A percentile compares a stretch with the other conserved stretches of the same genome.
Conservation (phyloP, 768 basidiomycete genomes). For the Kockovaella imperatae region DNA sequence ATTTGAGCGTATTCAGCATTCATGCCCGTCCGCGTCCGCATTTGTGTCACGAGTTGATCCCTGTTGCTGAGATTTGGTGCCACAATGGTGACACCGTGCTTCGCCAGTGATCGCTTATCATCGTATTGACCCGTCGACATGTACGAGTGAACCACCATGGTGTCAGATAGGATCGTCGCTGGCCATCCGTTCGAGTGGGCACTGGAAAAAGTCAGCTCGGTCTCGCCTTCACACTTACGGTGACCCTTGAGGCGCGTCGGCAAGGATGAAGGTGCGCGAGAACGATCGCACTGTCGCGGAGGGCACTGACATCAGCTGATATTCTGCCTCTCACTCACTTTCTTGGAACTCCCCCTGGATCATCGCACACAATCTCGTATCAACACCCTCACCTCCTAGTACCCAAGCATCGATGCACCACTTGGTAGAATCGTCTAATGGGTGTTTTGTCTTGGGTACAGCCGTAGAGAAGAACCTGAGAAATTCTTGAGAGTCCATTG, state of each 20-base stretch:
- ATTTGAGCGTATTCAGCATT: constrained; percentile 74
- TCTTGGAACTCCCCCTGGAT: constrained; percentile 89
- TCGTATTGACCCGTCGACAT: constrained; percentile 62
- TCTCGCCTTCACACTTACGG: constrained; percentile 53
- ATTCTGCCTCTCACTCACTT: constrained; percentile 51
- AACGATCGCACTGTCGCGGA: constrained; percentile 80
- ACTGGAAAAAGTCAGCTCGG: constrained; percentile 44
- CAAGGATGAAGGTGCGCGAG: constrained; percentile 81
- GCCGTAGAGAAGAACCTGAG: constrained; percentile 53
- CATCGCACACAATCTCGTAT: constrained; percentile 55
- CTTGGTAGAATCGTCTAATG: constrained; percentile 67
- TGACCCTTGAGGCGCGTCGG: constrained; percentile 70
- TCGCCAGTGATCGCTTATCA: constrained; percentile 51
- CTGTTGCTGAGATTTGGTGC: constrained; percentile 2
- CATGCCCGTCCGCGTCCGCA: constrained; percentile 67
- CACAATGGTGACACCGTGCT: constrained; percentile 36
- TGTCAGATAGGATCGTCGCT: constrained; percentile 80
- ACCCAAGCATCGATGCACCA: constrained; percentile 82
- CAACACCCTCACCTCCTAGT: constrained; percentile 45
- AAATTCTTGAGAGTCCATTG: constrained; percentile 54
- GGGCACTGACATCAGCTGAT: constrained; percentile 50
- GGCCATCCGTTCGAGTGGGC: constrained; percentile 83
- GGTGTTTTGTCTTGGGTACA: constrained; percentile 74
- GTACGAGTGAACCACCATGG: constrained; percentile 72
- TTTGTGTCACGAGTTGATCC: constrained; percentile 48